Base-by-base conservation (phyloP, 495 filamentous ascomycete species). In the Rhypophila decipiens region DNA sequence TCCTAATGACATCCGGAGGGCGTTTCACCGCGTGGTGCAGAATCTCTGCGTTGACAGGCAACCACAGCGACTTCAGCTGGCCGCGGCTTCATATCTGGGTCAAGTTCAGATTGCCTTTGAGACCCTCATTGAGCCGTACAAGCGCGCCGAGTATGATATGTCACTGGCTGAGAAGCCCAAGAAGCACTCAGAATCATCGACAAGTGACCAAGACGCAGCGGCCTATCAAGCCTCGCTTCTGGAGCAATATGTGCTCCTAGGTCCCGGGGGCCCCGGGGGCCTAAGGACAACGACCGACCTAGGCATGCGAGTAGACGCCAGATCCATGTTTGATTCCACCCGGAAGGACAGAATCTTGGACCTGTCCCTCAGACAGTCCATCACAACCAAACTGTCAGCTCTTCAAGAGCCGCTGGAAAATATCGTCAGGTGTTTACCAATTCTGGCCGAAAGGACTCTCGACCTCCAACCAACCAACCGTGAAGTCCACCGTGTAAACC, bases 21-120 rank as follows among this genome's bases (percentile, higher is more conserved):
- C 76, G 10, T 80, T 78, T 49, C 69, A 67, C 27, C 69, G 66
- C 11, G 65, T 82, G 22, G 72, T 72, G 19, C 70, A 77, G n/a
- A 71, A 70, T 36, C 78, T 83, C 41, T 75, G 80, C 45, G 75
- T 78, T 10, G 79, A 83, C 51, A 77, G 75, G 45, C 77, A 80
- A 45, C 74, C 79, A 2, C 44, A 68, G 15, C 61, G 73, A 24
- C 58, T 72, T 24, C 71, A 62, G 22, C 62, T 72, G 11, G 59
- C 69, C 3, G 77, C 79, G 7, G 61, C 67, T 23, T 61, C 47
- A 17, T 71, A 80, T 18, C 78, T 80, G 27, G 68, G 57, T 23
- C 56, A 60, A 21, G 74, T 79, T 34, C 66, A 72, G 18, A 64
- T 67, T 4, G 79, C 79, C 5, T 80, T 79, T 29, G 75, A 79